Base-by-base conservation (phyloP, 129 eudicot genomes). In the Scalesia atractyloides region DNA sequence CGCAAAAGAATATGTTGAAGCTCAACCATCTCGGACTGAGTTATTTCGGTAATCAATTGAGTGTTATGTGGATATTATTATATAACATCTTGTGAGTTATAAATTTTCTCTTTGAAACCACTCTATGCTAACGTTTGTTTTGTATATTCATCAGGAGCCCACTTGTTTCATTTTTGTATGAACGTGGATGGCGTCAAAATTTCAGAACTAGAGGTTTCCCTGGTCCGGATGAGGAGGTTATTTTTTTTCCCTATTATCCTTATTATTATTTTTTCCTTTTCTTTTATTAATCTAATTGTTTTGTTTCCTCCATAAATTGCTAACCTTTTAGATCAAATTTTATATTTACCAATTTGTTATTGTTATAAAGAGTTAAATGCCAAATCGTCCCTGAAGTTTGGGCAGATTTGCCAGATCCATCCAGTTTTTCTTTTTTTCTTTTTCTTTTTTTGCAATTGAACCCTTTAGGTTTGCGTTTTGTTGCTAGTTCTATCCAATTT, bases 141-240 rank as follows among this genome's bases (percentile, higher is more conserved):
- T 15, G 0, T 48, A 14, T 72, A 47, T 81, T 74, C 69, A 26
- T 67, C 60, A 95, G 99, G 94, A 95, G 96, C 66, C 97, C 99
- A 20, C 60, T 90, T 49, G 96, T 90, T 66, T 95, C 97, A 12
- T 95, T 86, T 75, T 80, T 86, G 73, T 90, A 95, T 73, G 99
- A 95, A 84, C 70, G 99, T 43, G 99, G 99, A 60, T 95, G 99
- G 99, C 97, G 97, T 34, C 99, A 95, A 64, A 88, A 83, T 80
- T 95, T 95, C 69, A 86, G 74, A 69, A 79, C 44, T 39, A 63
- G 94, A 10, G 99, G 97, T 53, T 95, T 95, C 74, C 99, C 97
- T 63, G 96, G 99, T 70, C 97, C 87, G 5, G 96, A 95, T 61
- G 96, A 90, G 59, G 99, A 95, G 99, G 97, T 95, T 83, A 30